Evolutionary conservation across 768 basidiomycete genomes (phyloP), one percentile per base, ranked within the genome.

Genomic region (Russula earlei): DNA sequence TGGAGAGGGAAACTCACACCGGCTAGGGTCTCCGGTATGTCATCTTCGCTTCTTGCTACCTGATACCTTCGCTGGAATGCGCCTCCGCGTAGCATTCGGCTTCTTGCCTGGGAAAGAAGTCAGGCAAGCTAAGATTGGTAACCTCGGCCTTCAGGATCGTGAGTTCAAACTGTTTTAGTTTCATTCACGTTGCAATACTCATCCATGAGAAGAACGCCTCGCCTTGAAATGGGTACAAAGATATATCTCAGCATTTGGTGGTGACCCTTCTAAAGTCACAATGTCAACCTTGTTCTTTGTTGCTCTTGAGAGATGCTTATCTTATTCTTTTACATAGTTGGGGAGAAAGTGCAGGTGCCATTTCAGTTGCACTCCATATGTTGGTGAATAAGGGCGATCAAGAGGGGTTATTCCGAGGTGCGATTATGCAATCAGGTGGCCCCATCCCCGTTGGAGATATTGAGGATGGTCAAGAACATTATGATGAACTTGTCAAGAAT

Each of bases 151-250:
- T 12, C 61, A 54, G 29, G 61, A 62, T 48, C 61, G 61, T 62
- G 29, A 42, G 59, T 54, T 8, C 54, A 24, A 29, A 48, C 43
- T 15, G 2, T 2, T 4, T n/a, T 8, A n/a, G 41, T 52, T 15
- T 42, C 7, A 2, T 31, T 45, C 41, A 19, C 14, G 37, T 22
- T 49, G 37, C 34, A 12, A 22, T 19, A 52, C 40, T 40, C 15
- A 52, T 27, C 9, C 5, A 24, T 33, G n/a, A 67, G 27, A 40
- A 74, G 65, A 66, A 17, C 61, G 68, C 9, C 63, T 68, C 20
- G 72, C 70, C 1, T 58, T 76, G 3, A 66, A 70, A 51, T 76
- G 75, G 74, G 66, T 75, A 3, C 70, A 74, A 48, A 64, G 69
- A 52, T 69, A 76, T 56, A 74, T 75, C 33, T 61, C 57, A 36